Evolutionary conservation across 2,329 filamentous ascomycete species (phyloP).

Genomic region (Colletotrichum eremochloae): DNA sequence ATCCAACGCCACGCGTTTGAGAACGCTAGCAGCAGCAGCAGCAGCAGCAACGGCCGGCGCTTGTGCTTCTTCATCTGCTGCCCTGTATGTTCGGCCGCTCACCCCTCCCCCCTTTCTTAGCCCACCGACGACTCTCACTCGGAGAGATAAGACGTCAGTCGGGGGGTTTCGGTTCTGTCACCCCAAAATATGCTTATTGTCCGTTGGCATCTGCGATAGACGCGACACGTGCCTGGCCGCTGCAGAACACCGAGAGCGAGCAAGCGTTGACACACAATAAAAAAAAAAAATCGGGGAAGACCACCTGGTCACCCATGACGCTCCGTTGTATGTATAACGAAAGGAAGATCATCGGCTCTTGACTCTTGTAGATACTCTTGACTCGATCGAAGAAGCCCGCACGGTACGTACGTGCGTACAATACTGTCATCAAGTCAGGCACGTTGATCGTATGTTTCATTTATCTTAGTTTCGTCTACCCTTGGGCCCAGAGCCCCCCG

Average conservation of each 20-base stretch:
- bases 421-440: slow-evolving; percentile 5
- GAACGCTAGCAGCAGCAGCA: slow-evolving; percentile 25
- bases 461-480: slow-evolving; percentile 1
- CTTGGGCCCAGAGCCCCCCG: not conserved
- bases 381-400: not conserved
- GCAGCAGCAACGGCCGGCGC: slow-evolving; percentile 26
- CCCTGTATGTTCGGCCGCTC: slow-evolving; percentile 2
- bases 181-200: slow-evolving; percentile 39
- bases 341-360: not conserved
- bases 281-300: not conserved
- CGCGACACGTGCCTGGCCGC: slow-evolving; percentile 26
- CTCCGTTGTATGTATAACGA: not conserved
- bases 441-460: slow-evolving; percentile 10
- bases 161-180: slow-evolving; percentile 29
- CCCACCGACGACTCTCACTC: slow-evolving; percentile 52
- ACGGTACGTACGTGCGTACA: not conserved
- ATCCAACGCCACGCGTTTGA: slow-evolving; percentile 43
- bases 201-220: slow-evolving; percentile 26
- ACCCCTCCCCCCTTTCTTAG: not conserved
- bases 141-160: slow-evolving; percentile 45
- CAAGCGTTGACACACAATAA: not conserved
- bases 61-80: slow-evolving; percentile 9
- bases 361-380: not conserved
- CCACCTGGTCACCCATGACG: not conserved
- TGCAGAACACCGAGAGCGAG: slow-evolving; percentile 23